Evolutionary conservation across 768 basidiomycete genomes (phyloP), one percentile per base, ranked within the genome.

Genomic region (Suillus americanus): DNA sequence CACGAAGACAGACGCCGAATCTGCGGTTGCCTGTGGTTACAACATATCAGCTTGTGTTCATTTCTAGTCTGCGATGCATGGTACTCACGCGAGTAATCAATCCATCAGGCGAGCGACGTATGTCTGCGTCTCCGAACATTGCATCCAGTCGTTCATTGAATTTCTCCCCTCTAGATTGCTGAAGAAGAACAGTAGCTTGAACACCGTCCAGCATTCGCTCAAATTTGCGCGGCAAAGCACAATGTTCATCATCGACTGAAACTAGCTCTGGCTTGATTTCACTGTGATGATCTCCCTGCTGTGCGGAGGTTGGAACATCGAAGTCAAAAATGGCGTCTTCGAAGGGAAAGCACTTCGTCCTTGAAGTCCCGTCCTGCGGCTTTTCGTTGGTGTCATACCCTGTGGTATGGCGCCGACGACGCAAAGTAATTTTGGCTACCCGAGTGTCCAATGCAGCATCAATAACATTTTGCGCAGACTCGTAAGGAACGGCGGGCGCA

Each of bases 381-480:
- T 25, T 6, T 59, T 20, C 25, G 3, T 28, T 12, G 10, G 38
- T 40, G 25, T 10, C 16, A 14, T 20, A 20, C 38, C 10, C 12
- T 59, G 56, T 12, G 18, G 18, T 4, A 59, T 40, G 10, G 9
- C 56, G 18, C 25, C 25, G 38, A 18, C 38, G 25, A 59, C 18
- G 50, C 62, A 54, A 60, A 35, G 30, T 20, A 6, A 62, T 38
- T 37, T 5, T 60, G 53, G 55, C 62, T 38, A 60, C 55, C 37
- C 55, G 62, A n/a, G 62, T 62, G 23, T 40, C 62, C 37, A 62
- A 38, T 38, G 62, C 55, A 56, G 55, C 55, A 60, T 62, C 55
- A 28, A 62, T 41, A 18, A 40, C 18, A 6, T 16, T 35, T 55
- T 57, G 62, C 28, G n/a, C 5, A 37, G 62, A 40, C 18, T 62